These are phyloP conservation scores for Pseudopithomyces chartarum DNA, from an alignment of 2,329 filamentous ascomycete species.

Conservation along the genomic window DNA sequence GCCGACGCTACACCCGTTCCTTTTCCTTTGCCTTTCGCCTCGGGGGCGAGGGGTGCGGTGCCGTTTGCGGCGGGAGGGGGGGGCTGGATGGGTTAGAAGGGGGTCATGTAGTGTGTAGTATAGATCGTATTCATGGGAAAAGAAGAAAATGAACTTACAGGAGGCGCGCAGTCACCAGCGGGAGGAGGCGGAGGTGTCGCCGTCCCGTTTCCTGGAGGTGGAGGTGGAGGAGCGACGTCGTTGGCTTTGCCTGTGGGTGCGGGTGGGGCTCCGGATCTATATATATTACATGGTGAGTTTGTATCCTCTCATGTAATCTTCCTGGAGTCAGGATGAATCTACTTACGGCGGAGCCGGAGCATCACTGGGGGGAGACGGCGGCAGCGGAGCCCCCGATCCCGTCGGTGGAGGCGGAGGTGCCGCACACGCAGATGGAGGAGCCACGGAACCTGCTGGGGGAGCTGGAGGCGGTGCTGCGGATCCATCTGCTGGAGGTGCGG, in stretches of 20 bases:
- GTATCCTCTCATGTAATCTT: too few relatives aligned
- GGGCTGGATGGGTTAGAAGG: background rate
- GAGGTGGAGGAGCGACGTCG: background rate
- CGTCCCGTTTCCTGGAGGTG: background rate
- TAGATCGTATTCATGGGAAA: too few relatives aligned
- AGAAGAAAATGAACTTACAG: too few relatives aligned
- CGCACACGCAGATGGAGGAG: background rate
- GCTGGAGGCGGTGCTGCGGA: background rate
- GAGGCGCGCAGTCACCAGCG: too few relatives aligned
- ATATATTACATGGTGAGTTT: too few relatives aligned
- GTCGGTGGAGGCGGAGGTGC: background rate
- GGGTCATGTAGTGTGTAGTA: too few relatives aligned
- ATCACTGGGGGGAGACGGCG: too few relatives aligned
- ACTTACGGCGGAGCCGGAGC: too few relatives aligned
- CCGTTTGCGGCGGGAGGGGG: background rate
- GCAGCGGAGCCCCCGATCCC: background rate
- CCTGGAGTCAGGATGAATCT: too few relatives aligned
- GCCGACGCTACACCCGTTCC: background rate
- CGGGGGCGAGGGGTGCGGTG: background rate
- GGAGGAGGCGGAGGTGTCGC: too few relatives aligned
- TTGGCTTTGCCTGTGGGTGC: background rate
- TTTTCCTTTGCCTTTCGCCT: background rate
- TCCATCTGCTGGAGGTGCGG: background rate
- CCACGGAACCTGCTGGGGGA: too few relatives aligned
- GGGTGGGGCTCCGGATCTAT: background rate